phyloP scores from a whole-genome alignment of 1,139 yeast species.

The Trichomonascaceae sp. region DNA sequence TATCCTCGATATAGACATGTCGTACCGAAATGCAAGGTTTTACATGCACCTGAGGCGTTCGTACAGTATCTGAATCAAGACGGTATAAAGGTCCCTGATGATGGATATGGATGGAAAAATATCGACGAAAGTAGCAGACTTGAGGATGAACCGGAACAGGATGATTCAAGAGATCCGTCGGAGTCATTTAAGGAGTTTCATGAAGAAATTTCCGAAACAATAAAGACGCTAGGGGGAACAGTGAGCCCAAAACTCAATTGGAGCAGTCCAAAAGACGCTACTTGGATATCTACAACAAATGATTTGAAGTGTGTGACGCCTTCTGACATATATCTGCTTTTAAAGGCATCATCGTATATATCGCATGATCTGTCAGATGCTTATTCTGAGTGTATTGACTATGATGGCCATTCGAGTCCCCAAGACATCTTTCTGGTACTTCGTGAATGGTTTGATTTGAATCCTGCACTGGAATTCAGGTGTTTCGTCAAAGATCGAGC shows the following conservation, averaged over 20 bases:
- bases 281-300: conserved; percentile 82
- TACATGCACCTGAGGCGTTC: conserved; percentile 66
- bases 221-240: conserved; percentile 43
- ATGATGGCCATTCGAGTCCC: conserved; percentile 17
- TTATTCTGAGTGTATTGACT: conserved; percentile 40
- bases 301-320: conserved; percentile 63
- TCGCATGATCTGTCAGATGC: conserved; percentile 77
- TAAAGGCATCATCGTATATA: conserved; percentile 83
- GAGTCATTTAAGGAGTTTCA: conserved; percentile 56
- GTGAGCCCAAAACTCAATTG: conserved; percentile 90
- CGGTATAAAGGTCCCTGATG: conserved; percentile 61
- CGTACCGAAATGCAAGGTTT: conserved; percentile 47
- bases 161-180: conserved; percentile 50
- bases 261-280: conserved; percentile 94
- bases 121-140: conserved; percentile 28
- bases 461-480: conserved; percentile 88
- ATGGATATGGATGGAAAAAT: conserved; percentile 22
- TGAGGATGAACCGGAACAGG: conserved; percentile 46
- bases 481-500: conserved; percentile 62
- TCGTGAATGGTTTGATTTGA: conserved; percentile 72
- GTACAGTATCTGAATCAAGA: conserved; percentile 67
- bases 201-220: conserved; percentile 40
- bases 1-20: conserved; percentile 46
- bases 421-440: conserved; percentile 57
- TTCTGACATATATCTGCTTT: conserved; percentile 67